phyloP scores from a whole-genome alignment of 2,329 filamentous ascomycete species.

The Falciphora oryzae region DNA sequence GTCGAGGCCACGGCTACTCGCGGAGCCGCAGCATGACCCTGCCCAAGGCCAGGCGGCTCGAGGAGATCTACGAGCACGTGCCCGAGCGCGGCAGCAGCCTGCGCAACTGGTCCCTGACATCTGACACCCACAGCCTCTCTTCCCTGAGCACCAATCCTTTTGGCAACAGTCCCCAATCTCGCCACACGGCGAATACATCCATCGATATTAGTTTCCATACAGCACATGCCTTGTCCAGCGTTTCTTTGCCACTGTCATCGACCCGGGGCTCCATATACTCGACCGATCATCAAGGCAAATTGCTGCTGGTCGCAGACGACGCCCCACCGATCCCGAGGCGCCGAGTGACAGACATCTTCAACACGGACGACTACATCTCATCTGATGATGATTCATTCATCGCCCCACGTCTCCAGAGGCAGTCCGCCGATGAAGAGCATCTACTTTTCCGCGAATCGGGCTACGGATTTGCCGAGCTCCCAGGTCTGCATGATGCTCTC shows the following conservation, averaged over 20 bases:
- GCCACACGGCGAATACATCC: slow-evolving; percentile 18
- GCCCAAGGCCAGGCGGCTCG: not conserved
- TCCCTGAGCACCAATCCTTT: slow-evolving; percentile 12
- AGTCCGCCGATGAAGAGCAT: slow-evolving; percentile 29
- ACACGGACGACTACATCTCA: slow-evolving; percentile 34
- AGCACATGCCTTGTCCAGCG: slow-evolving; percentile 1
- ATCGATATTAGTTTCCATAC: slow-evolving; percentile 14
- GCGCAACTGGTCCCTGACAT: slow-evolving; percentile 15
- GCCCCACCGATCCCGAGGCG: not conserved
- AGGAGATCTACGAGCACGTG: slow-evolving; percentile 11
- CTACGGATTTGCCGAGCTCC: slow-evolving; percentile 29
- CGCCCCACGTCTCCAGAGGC: slow-evolving; percentile 12
- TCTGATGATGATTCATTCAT: slow-evolving; percentile 31
- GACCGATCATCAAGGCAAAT: slow-evolving; percentile 11
- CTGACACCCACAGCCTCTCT: slow-evolving; percentile 11
- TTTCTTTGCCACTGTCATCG: slow-evolving; percentile 3
- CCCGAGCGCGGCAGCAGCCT: slow-evolving; percentile 10
- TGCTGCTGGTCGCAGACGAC: not conserved
- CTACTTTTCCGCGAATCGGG: slow-evolving; percentile 30
- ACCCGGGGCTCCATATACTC: slow-evolving; percentile 13
- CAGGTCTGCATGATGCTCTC: slow-evolving; percentile 24
- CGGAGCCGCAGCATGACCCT: slow-evolving; percentile 7
- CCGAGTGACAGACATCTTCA: slow-evolving; percentile 22
- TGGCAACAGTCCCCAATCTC: slow-evolving; percentile 11
- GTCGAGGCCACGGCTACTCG: not conserved